Evolutionary conservation across 2,329 filamentous ascomycete species (phyloP), one percentile per base, ranked within the genome.

Genomic region (Diplodia corticola): DNA sequence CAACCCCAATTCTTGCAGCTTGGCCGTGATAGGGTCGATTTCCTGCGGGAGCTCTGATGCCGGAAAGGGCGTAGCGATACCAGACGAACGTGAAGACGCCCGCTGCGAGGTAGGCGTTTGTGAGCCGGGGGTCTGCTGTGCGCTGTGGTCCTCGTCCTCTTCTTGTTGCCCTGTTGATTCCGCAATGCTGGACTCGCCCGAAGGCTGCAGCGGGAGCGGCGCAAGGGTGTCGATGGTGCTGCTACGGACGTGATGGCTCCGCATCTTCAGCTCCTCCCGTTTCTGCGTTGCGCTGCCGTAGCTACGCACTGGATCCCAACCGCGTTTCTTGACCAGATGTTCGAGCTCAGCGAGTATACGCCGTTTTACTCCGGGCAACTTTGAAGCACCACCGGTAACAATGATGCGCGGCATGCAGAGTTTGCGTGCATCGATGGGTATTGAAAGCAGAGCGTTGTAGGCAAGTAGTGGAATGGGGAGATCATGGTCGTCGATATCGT

Each of bases 401-500:
- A 97, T 82, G 53, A 98, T 91, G 46, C 94, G 90, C 1, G 93
- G 89, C 88, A 97, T 95, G 77, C 94, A 97, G 4, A 89, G 80
- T 0, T 91, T 89, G 26, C 95, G 88, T 4, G 93, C 88, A 76
- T 99, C 95, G 4, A 94, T 80, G 0, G 93, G 91, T 1, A 97
- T 82, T 7, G 87, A 84, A 1, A 96, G 82, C 1, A 99, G 84
- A 44, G 88, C 85, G 63, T 86, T 85, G 78, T 96, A 96, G 2
- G 96, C 82, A 9, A 98, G 84, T 13, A 88, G 75, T 61, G 91
- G 91, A 1, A 98, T 73, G 0, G 94, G 89, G 20, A 91, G 84
- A 69, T 98, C 94, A 71, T 99, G 85, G 72, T 98, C 93, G 73
- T 99, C 95, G 68, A 93, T 88, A 46, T 88, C 87, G 75, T 73